Percentiles rank a stretch among this genome's conserved stretches.
Evolutionary conservation across 192 early-diverging fungal genomes (phyloP).

Genomic region (Dimargaris cristalligena): DNA sequence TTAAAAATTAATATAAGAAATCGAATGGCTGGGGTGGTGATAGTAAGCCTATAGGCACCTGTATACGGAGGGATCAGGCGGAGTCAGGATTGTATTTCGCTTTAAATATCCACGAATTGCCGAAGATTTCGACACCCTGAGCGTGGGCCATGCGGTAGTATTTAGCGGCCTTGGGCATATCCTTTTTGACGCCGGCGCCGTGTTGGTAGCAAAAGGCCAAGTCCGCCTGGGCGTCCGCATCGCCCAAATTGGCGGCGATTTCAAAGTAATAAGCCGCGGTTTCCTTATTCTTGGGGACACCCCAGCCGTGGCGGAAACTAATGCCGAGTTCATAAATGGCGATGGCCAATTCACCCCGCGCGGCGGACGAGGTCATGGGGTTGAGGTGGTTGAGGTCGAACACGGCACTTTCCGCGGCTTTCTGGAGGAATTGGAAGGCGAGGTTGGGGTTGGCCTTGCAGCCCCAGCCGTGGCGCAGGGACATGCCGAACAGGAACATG

Average conservation of each 20-base stretch:
- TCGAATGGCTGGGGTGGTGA: too few relatives aligned
- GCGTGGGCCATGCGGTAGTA: slow-evolving; percentile 61
- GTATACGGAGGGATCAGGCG: too few relatives aligned
- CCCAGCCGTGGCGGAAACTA: slow-evolving; percentile 69
- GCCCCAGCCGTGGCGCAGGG: slow-evolving; percentile 65
- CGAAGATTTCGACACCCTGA: slow-evolving; percentile 54
- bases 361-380: slow-evolving; percentile 35
- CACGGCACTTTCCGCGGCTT: slow-evolving; percentile 45
- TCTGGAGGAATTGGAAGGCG: slow-evolving; percentile 53
- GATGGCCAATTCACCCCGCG: slow-evolving; percentile 48
- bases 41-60: too few relatives aligned
- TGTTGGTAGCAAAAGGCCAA: slow-evolving; percentile 56
- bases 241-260: slow-evolving; percentile 61
- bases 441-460: slow-evolving; percentile 44
- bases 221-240: slow-evolving; percentile 60
- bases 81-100: slow-evolving; percentile 67
- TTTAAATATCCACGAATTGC: slow-evolving; percentile 74
- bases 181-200: slow-evolving; percentile 59
- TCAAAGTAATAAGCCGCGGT: slow-evolving; percentile 68
- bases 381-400: slow-evolving; percentile 40
- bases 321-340: slow-evolving; percentile 66
- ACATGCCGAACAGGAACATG: slow-evolving; percentile 55
- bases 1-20: too few relatives aligned
- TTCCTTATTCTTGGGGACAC: slow-evolving; percentile 48
- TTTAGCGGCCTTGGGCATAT: slow-evolving; percentile 54